Evolutionary conservation across 495 filamentous ascomycete species (phyloP), one percentile per base, ranked within the genome.

Genomic region (Trichodelitschia bisporula): DNA sequence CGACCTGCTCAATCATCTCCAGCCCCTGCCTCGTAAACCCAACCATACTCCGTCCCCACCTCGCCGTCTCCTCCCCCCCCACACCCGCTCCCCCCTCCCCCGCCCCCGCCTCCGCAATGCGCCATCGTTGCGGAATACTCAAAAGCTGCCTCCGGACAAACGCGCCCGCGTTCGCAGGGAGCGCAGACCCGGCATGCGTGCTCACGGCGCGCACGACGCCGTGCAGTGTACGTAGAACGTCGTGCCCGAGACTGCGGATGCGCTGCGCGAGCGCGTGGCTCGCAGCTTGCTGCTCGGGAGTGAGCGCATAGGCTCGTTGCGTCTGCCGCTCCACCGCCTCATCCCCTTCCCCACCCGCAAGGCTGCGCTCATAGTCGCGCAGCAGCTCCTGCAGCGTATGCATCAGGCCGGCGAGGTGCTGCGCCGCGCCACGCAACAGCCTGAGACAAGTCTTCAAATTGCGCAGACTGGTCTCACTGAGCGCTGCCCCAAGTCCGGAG

Each of bases 1-100:
- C 76, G 25, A 95, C 78, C 44, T 89, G 75, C 0, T 62, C 57
- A 61, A 92, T 75, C 64, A 90, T 84, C 38, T 89, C 76, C 15
- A 95, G 58, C 2, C 78, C 77, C 46, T 91, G 82, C 36, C 72
- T 73, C 2, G 79, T 80, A 18, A 95, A 63, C 0, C 82, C 66
- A 8, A 92, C 41, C 19, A 80, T 78, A 11, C 69, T 54, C 35
- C 73, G 64, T 2, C 76, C 77, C 13, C 59, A 55, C 16, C 57
- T 42, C 5, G 38, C 64, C 50, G 27, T 60, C 39, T 31, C 43
- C 36, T 18, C 8, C 8, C 16, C 27, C 14, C 27, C 27, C 27
- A 18, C 14, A 9, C 29, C 18, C 15, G 50, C 50, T 15, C 58
- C 56, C 11, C 61, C 55, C 11, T 65, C 49, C 19, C 43, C 47